These are phyloP conservation scores for Peterozyma toletana DNA, from an alignment of 805 yeast species.

Conservation along the genomic window DNA sequence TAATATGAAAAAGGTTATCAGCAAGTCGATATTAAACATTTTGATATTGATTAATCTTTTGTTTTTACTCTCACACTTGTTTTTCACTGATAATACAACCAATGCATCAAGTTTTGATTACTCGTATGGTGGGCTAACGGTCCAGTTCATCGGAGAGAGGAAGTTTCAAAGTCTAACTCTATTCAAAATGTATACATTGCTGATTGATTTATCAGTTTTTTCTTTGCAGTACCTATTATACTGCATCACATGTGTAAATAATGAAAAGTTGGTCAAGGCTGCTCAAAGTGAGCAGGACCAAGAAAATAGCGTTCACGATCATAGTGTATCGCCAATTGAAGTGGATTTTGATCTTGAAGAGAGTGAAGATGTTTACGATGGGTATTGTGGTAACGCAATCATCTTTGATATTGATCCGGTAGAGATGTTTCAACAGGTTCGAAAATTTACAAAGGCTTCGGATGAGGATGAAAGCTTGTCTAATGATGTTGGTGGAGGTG, in stretches of 20 bases:
- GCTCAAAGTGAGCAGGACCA: slow-evolving; percentile 17
- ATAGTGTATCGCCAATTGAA: slow-evolving; percentile 13
- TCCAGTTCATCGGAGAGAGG: slow-evolving; percentile 42
- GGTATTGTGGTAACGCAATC: slow-evolving; percentile 34
- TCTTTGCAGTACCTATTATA: slow-evolving; percentile 21
- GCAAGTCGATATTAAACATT: slow-evolving; percentile 21
- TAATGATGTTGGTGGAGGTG: neutral
- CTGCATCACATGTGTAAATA: slow-evolving; percentile 22
- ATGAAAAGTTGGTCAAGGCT: slow-evolving; percentile 19
- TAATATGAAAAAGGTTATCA: slow-evolving; percentile 17
- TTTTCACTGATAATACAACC: slow-evolving; percentile 22
- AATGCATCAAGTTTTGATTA: slow-evolving; percentile 15
- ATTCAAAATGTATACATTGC: slow-evolving; percentile 16
- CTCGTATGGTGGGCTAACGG: slow-evolving; percentile 28
- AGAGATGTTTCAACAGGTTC: slow-evolving; percentile 16
- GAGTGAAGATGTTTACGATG: slow-evolving; percentile 24
- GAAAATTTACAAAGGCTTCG: slow-evolving; percentile 9
- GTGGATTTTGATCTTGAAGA: slow-evolving; percentile 3
- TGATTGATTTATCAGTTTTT: slow-evolving; percentile 23
- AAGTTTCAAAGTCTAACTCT: slow-evolving; percentile 18
- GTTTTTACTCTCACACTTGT: slow-evolving; percentile 27
- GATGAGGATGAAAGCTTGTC: slow-evolving; percentile 4
- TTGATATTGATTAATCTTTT: slow-evolving; percentile 15
- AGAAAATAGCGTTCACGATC: slow-evolving; percentile 9
- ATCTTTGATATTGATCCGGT: slow-evolving; percentile 28